Conservation (phyloP, 176 grass and related monocot species). For the Oryza coarctata region DNA sequence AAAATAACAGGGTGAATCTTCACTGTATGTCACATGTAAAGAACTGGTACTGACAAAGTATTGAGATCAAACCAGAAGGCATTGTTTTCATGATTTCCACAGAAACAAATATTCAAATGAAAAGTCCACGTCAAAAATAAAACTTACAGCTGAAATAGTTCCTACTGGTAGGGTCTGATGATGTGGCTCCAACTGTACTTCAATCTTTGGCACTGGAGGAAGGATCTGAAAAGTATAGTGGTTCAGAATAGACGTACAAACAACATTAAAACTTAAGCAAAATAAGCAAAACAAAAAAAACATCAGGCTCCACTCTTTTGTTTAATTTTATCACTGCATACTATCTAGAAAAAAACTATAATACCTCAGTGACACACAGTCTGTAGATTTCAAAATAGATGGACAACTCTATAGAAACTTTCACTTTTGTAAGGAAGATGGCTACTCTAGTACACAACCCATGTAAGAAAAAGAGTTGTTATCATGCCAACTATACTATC, state of each 20-base stretch:
- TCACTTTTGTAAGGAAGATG: background rate
- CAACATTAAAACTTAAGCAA: background rate
- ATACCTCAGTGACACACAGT: background rate
- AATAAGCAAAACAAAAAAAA: background rate
- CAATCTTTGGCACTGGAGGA: conserved; percentile 77
- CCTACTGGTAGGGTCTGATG: conserved; percentile 80
- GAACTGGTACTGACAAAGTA: background rate
- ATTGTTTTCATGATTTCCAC: background rate
- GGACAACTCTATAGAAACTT: background rate
- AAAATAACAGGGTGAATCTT: conserved; percentile 9
- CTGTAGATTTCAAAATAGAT: background rate
- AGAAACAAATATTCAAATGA: background rate
- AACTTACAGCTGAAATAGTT: conserved; percentile 71
- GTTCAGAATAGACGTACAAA: conserved; percentile 24
- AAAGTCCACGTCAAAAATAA: background rate
- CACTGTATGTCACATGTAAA: conserved; percentile 9
- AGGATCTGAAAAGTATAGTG: conserved; percentile 51
- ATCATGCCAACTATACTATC: background rate
- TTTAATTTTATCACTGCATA: background rate
- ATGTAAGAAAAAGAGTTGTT: background rate
- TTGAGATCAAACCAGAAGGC: background rate
- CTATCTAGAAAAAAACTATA: background rate
- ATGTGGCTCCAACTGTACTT: conserved; percentile 63
- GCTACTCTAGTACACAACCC: too few relatives aligned
- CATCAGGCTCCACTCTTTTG: background rate